Evolutionary conservation across 768 basidiomycete species (phyloP).

Genomic region (Podaxis sp.): DNA sequence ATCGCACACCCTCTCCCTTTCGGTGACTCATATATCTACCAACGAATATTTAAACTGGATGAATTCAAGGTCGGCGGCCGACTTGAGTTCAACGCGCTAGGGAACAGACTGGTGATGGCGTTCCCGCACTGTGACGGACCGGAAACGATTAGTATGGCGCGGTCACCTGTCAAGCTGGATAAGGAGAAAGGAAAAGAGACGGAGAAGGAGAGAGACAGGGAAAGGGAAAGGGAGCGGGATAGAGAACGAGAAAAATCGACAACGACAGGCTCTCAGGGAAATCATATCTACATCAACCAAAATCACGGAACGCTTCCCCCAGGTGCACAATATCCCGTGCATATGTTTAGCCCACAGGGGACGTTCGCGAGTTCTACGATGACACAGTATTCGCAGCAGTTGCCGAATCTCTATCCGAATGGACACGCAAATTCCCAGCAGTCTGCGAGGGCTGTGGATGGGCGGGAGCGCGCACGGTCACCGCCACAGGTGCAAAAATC

Average conservation of each 20-base stretch:
- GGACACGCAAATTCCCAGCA: background rate
- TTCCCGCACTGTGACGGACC: slow-evolving; percentile 35
- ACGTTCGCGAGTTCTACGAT: background rate
- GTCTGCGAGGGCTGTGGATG: background rate
- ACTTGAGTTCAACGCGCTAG: slow-evolving; percentile 54
- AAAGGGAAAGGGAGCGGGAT: background rate
- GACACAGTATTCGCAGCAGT: background rate
- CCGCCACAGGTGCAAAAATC: slow-evolving; percentile 3
- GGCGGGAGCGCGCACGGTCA: slow-evolving; percentile 1
- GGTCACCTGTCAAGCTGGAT: slow-evolving; percentile 17
- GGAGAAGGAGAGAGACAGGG: background rate
- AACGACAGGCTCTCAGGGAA: background rate
- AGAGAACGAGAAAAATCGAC: background rate
- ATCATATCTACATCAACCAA: background rate
- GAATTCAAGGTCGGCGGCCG: slow-evolving; percentile 57
- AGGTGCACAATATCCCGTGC: slow-evolving; percentile 8
- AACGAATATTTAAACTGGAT: slow-evolving; percentile 67
- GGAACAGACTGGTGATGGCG: slow-evolving; percentile 51
- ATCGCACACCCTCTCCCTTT: slow-evolving; percentile 36
- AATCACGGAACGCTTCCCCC: background rate
- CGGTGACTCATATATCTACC: slow-evolving; percentile 55
- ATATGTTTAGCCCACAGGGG: background rate
- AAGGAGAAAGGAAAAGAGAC: slow-evolving; percentile 10
- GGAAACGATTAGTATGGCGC: slow-evolving; percentile 33
- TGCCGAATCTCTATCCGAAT: background rate